phyloP scores from a whole-genome alignment of 192 early-diverging fungal genomes.

The Backusella tuberculispora region DNA sequence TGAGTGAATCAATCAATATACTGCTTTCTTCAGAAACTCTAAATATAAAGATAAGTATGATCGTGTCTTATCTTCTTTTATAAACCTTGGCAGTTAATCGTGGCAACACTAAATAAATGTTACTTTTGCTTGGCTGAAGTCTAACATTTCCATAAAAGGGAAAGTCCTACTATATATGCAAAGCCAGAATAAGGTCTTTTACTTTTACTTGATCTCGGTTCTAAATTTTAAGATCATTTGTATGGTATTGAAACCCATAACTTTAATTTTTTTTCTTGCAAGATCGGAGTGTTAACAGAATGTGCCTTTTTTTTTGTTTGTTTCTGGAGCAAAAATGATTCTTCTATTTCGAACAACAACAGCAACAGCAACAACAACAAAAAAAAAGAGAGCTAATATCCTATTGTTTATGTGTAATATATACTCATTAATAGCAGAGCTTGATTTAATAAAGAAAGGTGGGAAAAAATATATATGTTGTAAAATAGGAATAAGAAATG shows the following conservation, averaged over 20 bases:
- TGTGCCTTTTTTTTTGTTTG: background rate
- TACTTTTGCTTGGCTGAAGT: background rate
- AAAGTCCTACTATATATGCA: background rate
- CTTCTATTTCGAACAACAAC: background rate
- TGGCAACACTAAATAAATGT: constrained; percentile 5
- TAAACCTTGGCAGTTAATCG: background rate
- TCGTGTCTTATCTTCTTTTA: background rate
- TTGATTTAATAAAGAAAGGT: too few relatives aligned
- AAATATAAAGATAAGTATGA: background rate
- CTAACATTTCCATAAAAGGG: background rate
- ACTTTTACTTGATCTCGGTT: background rate
- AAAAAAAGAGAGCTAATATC: background rate
- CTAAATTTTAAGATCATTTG: background rate
- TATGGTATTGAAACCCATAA: background rate
- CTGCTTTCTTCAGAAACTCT: background rate
- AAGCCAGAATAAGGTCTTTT: background rate
- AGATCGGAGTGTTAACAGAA: background rate
- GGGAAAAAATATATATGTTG: too few relatives aligned
- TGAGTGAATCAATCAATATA: too few relatives aligned
- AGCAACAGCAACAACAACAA: background rate
- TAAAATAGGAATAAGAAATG: too few relatives aligned
- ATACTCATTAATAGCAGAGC: too few relatives aligned
- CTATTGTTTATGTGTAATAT: too few relatives aligned
- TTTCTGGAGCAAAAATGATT: background rate
- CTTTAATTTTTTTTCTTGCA: too few relatives aligned